A percentile compares a stretch with the other conserved stretches of the same genome.
Conservation (phyloP, 1,284 basidiomycete genomes). For the Pseudozyma sp. region DNA sequence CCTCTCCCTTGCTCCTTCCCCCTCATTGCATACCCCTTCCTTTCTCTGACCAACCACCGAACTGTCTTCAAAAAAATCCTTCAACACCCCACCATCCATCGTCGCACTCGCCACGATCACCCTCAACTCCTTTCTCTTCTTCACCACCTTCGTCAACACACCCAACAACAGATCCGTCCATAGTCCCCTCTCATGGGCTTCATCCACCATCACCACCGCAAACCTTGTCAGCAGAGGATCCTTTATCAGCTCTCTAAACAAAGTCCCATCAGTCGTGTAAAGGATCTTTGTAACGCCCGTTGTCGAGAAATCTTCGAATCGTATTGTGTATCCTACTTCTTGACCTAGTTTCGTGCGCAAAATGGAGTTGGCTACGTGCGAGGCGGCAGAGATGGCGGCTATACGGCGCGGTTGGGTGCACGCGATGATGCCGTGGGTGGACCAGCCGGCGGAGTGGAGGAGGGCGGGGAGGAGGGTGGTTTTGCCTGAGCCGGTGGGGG, state of each 20-base stretch:
- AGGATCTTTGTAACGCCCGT: constrained; percentile 66
- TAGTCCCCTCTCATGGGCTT: constrained; percentile 70
- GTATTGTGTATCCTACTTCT: constrained; percentile 75
- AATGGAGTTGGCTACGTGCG: constrained; percentile 67
- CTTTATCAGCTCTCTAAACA: constrained; percentile 61
- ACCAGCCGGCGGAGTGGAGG: constrained; percentile 80
- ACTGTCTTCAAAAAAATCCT: constrained; percentile 81
- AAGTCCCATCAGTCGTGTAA: constrained; percentile 63
- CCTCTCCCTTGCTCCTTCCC: background rate
- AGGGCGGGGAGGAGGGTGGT: constrained; percentile 85
- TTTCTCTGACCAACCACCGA: background rate
- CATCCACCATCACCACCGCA: constrained; percentile 70
- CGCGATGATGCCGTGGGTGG: constrained; percentile 61
- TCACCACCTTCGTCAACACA: constrained; percentile 76
- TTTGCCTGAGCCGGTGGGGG: constrained; percentile 63
- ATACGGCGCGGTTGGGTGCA: constrained; percentile 69
- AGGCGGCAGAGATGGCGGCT: constrained; percentile 68
- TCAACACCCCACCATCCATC: constrained; percentile 86
- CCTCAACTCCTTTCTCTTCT: constrained; percentile 86
- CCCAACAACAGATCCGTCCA: constrained; percentile 70
- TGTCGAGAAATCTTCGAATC: constrained; percentile 69
- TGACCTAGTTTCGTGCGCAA: constrained; percentile 76
- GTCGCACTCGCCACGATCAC: constrained; percentile 95
- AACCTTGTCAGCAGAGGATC: constrained; percentile 62
- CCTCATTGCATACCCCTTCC: constrained; percentile 2